Base-by-base conservation (phyloP, 2,329 filamentous ascomycete species). In the Chaetoscypha palmicola region DNA sequence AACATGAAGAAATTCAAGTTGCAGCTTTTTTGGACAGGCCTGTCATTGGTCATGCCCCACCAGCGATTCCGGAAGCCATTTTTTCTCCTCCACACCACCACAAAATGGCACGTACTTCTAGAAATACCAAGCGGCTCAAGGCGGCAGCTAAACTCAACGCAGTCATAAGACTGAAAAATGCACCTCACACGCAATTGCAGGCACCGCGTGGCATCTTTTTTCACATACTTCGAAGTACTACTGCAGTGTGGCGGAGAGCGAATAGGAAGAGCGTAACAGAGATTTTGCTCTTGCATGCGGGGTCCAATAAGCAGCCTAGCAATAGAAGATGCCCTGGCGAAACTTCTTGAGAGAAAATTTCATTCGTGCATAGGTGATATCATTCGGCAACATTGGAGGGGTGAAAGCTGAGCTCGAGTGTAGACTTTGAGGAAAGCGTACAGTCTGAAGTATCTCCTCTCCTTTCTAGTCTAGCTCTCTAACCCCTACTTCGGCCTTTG, bases 281-380 rank as follows among this genome's bases (percentile, higher is more conserved):
- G 34, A 36, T 44, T 44, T 44, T 40, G 32, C 44, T 28, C 37
- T 26, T 38, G 45, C 37, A 48, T 47, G 38, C 24, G 33, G 39
- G 38, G 38, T 19, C 34, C 38, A 38, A 46, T 38, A 5, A 16
- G n/a, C 10, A 11, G 19, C 16, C 23, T 16, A 24, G 22, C 14
- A 36, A 16, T 28, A 23, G 8, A 28, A 38, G 21, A n/a, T 4
- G 14, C 21, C 21, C 14, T 14, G 31, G 14, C 16, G 17, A n/a
- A 14, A 24, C 16, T 4, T 16, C n/a, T 8, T n/a, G 38, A 32
- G 28, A 17, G 12, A 21, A 22, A 38, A 38, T 30, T 38, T 41
- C 23, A 36, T n/a, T 21, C 16, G 10, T 39, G 36, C 36, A 39
- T 24, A 9, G 12, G 30, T 45, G 42, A 45, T 34, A 39, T 38